Evolutionary conservation across 169 alveolate species (phyloP).

Genomic region (Neospora caninum): DNA sequence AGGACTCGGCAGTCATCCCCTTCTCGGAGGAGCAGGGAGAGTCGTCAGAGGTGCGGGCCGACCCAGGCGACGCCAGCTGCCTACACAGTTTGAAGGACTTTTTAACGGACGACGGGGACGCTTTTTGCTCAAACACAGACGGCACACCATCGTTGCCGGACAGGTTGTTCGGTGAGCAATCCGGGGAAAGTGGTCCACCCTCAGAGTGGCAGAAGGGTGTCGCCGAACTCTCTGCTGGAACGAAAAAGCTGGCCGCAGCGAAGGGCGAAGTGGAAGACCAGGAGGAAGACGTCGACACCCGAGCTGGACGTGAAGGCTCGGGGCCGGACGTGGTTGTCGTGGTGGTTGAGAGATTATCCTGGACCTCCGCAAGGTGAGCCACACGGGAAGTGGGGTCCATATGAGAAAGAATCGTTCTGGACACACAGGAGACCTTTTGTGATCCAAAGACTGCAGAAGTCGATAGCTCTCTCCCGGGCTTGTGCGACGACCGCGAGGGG

Average conservation of each 20-base stretch:
- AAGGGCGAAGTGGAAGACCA: constrained; percentile 26
- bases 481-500: background rate
- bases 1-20: background rate
- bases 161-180: background rate
- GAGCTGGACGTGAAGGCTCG: background rate
- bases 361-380: background rate
- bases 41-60: background rate
- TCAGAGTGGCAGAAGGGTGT: background rate
- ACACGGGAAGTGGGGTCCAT: background rate
- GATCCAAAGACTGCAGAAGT: background rate
- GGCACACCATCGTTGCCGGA: background rate
- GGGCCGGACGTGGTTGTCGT: background rate
- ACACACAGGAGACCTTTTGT: background rate
- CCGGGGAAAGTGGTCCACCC: background rate
- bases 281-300: constrained; percentile 8
- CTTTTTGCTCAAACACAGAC: background rate
- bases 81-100: background rate
- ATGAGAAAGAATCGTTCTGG: background rate
- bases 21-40: background rate
- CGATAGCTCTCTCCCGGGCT: background rate
- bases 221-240: background rate
- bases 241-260: constrained; percentile 12
- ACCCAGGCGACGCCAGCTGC: background rate
- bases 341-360: background rate
- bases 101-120: background rate